phyloP scores from a whole-genome alignment of 1,139 yeast genomes.

The Geotrichum australiense region DNA sequence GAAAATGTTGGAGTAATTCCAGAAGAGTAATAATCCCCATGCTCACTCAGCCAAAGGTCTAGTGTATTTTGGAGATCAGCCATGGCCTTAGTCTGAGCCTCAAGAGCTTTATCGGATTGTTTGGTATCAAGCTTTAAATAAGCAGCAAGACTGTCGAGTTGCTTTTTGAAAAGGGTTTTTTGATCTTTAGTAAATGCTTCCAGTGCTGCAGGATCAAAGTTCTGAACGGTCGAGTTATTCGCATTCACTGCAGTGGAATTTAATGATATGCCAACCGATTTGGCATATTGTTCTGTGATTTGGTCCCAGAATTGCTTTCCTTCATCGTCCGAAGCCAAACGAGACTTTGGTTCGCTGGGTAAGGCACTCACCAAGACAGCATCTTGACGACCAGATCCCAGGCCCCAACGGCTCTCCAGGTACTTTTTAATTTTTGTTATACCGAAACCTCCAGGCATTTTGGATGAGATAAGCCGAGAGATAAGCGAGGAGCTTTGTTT shows the following conservation, averaged over 20 bases:
- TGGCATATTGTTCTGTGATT: slow-evolving; percentile 76
- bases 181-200: slow-evolving; percentile 91
- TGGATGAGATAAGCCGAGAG: slow-evolving; percentile 86
- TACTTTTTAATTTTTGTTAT: slow-evolving; percentile 86
- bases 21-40: slow-evolving; percentile 88
- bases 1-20: slow-evolving; percentile 91
- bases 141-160: slow-evolving; percentile 88
- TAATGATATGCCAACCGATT: slow-evolving; percentile 70
- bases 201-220: slow-evolving; percentile 90
- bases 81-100: slow-evolving; percentile 84
- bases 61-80: slow-evolving; percentile 78
- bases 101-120: slow-evolving; percentile 78
- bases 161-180: slow-evolving; percentile 85
- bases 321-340: slow-evolving; percentile 78
- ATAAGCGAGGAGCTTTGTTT: slow-evolving; percentile 85
- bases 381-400: slow-evolving; percentile 91
- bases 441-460: slow-evolving; percentile 99
- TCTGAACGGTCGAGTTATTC: slow-evolving; percentile 72
- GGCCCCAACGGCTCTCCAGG: slow-evolving; percentile 84
- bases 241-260: slow-evolving; percentile 54
- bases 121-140: slow-evolving; percentile 89
- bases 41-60: slow-evolving; percentile 89
- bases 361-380: slow-evolving; percentile 74
- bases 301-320: slow-evolving; percentile 85
- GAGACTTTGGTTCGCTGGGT: slow-evolving; percentile 82